Base-by-base conservation (phyloP, 352 stramenopile genomes). In the Albugo candida region DNA sequence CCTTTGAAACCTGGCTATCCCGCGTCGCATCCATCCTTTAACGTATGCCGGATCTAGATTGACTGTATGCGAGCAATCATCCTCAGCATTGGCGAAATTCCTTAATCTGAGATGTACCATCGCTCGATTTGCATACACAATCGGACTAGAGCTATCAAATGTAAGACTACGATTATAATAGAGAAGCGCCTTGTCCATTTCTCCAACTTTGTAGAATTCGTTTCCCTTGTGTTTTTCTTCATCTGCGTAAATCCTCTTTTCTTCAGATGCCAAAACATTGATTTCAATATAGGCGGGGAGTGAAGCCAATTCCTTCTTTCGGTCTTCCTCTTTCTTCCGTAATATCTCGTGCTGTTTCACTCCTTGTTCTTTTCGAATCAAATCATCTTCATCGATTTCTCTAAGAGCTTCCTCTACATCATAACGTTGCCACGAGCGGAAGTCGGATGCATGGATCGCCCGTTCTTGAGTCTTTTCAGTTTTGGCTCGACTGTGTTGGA, bases 171-270 rank as follows among this genome's bases (percentile, higher is more conserved):
- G 65, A 5, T 83, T 92, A 59, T 97, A 97, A 54, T 77, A 89
- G 16, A 82, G 41, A 13, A 89, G 48, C 5, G 87, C 80, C 18
- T 86, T 73, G 16, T 95, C 73, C 36, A 81, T 73, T 44, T 97
- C 83, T 19, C 70, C 68, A 6, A 61, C 65, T 31, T 70, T 69
- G 61, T 95, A 95, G 49, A 71, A 86, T 55, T 97, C 89, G 54
- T 97, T 97, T 10, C 89, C 89, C 52, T 97, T 97, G 38, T 93
- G 65, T 55, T 93, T 92, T 51, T 97, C 89, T 35, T 79, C 60
- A 11, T 63, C 56, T 17, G 76, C 74, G 37, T 72, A 73, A 27
- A 86, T 50, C 43, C 76, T 65, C 12, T 61, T 51, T 41, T 75
- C 74, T 36, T 68, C 55, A 0, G 43, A 27, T 20, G 76, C 66